These are phyloP conservation scores for Ricinus communis DNA, from an alignment of 345 rosid genomes.

Conservation along the genomic window DNA sequence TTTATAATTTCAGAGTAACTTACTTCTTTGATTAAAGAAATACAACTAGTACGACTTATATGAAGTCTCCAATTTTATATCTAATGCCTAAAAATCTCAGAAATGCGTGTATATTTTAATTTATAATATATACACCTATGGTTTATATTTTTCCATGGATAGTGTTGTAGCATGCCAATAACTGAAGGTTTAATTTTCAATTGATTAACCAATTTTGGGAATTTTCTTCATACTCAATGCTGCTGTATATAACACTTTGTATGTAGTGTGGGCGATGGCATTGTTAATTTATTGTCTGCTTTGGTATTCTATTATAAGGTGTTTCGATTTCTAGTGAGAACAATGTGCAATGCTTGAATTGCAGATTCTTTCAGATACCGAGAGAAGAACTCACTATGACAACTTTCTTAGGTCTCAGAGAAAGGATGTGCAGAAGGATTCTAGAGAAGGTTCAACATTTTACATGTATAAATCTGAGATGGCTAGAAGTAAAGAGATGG, in stretches of 20 bases:
- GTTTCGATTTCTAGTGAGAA: slow-evolving; percentile 16
- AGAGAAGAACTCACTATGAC: slow-evolving; percentile 69
- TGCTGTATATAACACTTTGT: not conserved
- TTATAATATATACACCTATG: no score
- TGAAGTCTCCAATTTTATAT: no score
- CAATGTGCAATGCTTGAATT: slow-evolving; percentile 17
- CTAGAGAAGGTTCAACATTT: slow-evolving; percentile 40
- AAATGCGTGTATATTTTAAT: no score
- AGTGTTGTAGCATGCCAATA: not conserved
- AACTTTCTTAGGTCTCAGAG: slow-evolving; percentile 57
- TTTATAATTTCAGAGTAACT: no score
- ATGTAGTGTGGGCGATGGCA: not conserved
- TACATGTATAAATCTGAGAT: slow-evolving; percentile 40
- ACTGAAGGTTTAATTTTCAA: no score
- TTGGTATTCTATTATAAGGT: not conserved
- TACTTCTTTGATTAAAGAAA: no score
- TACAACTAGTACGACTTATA: no score
- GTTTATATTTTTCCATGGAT: no score
- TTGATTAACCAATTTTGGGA: not conserved
- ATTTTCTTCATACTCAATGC: not conserved
- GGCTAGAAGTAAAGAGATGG: slow-evolving; percentile 55
- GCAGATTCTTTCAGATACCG: slow-evolving; percentile 90
- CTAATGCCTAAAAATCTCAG: no score
- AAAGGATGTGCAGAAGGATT: slow-evolving; percentile 43
- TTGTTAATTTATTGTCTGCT: not conserved